phyloP scores from a whole-genome alignment of 495 filamentous ascomycete genomes.

The Articulospora tetracladia region DNA sequence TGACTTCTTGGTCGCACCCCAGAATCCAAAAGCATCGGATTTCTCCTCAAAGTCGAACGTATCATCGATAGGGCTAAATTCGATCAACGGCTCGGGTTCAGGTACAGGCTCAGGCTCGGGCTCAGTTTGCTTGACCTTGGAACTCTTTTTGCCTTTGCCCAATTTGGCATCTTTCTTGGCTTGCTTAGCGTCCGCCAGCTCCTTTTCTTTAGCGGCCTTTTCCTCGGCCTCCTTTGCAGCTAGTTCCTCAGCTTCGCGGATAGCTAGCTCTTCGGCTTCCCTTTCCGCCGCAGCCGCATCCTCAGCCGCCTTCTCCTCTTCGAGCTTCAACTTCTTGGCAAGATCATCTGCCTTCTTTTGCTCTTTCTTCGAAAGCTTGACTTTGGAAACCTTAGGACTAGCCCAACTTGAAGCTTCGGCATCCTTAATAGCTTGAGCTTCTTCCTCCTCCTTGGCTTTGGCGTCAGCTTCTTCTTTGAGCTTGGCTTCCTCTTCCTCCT shows the following conservation, averaged over 20 bases:
- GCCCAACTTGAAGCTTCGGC: conserved; percentile 4
- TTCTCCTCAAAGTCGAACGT: conserved; percentile 8
- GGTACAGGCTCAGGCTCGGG: conserved; percentile 24
- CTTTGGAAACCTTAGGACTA: background rate
- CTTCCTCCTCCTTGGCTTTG: conserved; percentile 23
- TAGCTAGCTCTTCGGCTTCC: conserved; percentile 13
- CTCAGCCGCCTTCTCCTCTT: conserved; percentile 20
- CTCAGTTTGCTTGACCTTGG: conserved; percentile 29
- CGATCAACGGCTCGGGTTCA: conserved; percentile 15
- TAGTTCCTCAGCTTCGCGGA: conserved; percentile 14
- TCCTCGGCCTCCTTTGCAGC: conserved; percentile 24
- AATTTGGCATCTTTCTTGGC: conserved; percentile 21
- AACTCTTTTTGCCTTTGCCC: conserved; percentile 22
- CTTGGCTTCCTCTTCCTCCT: conserved; percentile 15
- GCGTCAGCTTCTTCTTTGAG: conserved; percentile 18
- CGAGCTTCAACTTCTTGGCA: conserved; percentile 18
- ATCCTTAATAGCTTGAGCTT: conserved; percentile 9
- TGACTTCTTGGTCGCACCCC: conserved; percentile 36
- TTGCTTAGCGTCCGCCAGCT: conserved; percentile 14
- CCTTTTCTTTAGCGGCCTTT: conserved; percentile 19
- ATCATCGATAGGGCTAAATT: conserved; percentile 10
- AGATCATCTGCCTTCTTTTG: conserved; percentile 21
- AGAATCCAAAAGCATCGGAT: conserved; percentile 31
- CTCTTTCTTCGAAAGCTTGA: conserved; percentile 38
- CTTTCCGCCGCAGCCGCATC: background rate